phyloP scores from a whole-genome alignment of 2,329 filamentous ascomycete genomes.

The Xylariales sp. region DNA sequence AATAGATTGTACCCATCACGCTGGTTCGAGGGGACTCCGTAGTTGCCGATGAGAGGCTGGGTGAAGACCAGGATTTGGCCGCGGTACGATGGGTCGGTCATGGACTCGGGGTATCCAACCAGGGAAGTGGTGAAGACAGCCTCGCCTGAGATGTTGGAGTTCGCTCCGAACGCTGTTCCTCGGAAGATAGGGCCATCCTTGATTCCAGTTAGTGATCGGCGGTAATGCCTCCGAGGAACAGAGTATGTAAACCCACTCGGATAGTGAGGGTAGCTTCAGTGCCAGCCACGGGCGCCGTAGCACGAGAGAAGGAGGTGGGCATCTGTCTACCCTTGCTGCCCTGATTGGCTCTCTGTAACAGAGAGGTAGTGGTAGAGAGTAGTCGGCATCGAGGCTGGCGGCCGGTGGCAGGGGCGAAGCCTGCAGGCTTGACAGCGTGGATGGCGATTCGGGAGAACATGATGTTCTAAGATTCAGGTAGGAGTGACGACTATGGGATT shows the following conservation, averaged over 20 bases:
- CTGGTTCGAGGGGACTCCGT: constrained; percentile 83
- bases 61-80: constrained; percentile 98
- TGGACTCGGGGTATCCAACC: constrained; percentile 94
- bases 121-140: constrained; percentile 98
- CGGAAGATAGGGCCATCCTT: constrained; percentile 87
- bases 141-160: constrained; percentile 94
- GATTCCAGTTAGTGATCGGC: neutral
- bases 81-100: constrained; percentile 83
- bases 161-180: constrained; percentile 93
- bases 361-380: constrained; percentile 32
- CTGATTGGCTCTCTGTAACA: constrained; percentile 50
- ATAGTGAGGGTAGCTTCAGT: constrained; percentile 93
- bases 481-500: constrained; percentile 20
- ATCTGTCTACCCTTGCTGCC: constrained; percentile 67
- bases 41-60: constrained; percentile 96
- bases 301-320: constrained; percentile 51
- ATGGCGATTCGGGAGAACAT: constrained; percentile 59
- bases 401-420: no score
- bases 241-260: constrained; percentile 37
- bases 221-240: constrained; percentile 40
- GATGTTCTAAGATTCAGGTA: constrained; percentile 17
- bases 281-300: constrained; percentile 61
- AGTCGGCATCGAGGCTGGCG: constrained; percentile 31
- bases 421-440: constrained; percentile 49
- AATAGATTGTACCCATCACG: constrained; percentile 86